Evolutionary conservation across 768 basidiomycete genomes (phyloP).

Genomic region (Suillus subluteus): DNA sequence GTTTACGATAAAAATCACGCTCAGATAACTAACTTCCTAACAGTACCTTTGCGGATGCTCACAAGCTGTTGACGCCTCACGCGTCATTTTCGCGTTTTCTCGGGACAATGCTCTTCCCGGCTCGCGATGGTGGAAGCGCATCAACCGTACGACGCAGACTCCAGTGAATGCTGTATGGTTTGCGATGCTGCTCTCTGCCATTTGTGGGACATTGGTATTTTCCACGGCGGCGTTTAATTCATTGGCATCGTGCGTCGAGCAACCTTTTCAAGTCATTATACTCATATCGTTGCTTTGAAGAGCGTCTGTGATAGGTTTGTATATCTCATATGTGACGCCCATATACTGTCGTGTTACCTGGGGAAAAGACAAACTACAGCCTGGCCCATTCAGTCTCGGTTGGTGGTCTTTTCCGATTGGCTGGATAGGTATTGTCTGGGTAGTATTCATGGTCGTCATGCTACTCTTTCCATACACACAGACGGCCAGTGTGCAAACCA

Average conservation of each 20-base stretch:
- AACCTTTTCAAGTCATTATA: not conserved
- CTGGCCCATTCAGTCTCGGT: conserved; percentile 39
- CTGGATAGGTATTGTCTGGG: conserved; percentile 33
- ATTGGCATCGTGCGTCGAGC: conserved; percentile 34
- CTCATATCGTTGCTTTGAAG: conserved; percentile 15
- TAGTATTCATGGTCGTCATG: conserved; percentile 37
- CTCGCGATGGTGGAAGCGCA: conserved; percentile 39
- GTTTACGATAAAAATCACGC: not conserved
- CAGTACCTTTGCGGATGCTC: conserved; percentile 49
- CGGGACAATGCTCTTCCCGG: conserved; percentile 43
- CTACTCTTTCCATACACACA: conserved; percentile 37
- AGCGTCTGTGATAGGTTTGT: conserved; percentile 38
- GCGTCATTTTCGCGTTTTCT: conserved; percentile 49
- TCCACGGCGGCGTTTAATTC: conserved; percentile 38
- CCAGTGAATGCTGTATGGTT: conserved; percentile 48
- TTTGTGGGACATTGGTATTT: conserved; percentile 37
- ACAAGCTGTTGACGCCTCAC: conserved; percentile 49
- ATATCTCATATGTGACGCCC: conserved; percentile 42
- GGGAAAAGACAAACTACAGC: conserved; percentile 35
- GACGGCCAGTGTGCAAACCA: conserved; percentile 25
- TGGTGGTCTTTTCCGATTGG: conserved; percentile 35
- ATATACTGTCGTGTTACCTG: conserved; percentile 41
- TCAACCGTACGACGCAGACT: conserved; percentile 36
- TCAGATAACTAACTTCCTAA: not conserved
- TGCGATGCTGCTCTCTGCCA: conserved; percentile 34